Evolutionary conservation across 2,329 filamentous ascomycete species (phyloP).

Genomic region (Pseudomassariella vexata): DNA sequence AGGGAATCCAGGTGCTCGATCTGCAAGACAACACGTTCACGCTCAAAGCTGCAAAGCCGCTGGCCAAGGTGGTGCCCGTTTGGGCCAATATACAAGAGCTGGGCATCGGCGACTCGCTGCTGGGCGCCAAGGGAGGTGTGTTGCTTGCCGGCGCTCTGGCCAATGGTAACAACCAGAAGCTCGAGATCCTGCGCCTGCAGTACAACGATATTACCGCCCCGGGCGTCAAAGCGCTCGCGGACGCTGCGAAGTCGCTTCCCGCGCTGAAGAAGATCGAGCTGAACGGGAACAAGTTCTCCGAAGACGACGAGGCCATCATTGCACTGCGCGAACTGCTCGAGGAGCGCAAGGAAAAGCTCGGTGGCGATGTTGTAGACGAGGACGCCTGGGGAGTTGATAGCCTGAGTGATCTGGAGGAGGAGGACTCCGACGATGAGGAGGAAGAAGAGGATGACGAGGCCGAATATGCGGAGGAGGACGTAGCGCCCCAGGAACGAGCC

Average conservation of each 20-base stretch:
- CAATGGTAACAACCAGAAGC: slow-evolving; percentile 68
- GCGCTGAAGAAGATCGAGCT: slow-evolving; percentile 80
- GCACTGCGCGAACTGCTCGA: slow-evolving; percentile 67
- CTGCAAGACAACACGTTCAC: slow-evolving; percentile 98
- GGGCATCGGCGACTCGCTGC: slow-evolving; percentile 81
- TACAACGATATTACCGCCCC: slow-evolving; percentile 89
- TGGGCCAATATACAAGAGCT: slow-evolving; percentile 79
- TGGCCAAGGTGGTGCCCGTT: slow-evolving; percentile 66
- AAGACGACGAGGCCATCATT: slow-evolving; percentile 71
- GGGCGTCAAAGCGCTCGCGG: slow-evolving; percentile 65
- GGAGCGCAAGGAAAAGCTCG: slow-evolving; percentile 68
- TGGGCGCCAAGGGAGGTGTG: slow-evolving; percentile 71
- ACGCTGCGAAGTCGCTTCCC: slow-evolving; percentile 66
- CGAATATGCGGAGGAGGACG: slow-evolving; percentile 53
- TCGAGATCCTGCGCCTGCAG: slow-evolving; percentile 78
- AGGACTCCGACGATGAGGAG: slow-evolving; percentile 63
- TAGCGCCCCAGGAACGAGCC: slow-evolving; percentile 55
- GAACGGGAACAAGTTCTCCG: slow-evolving; percentile 91
- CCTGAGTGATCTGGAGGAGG: slow-evolving; percentile 78
- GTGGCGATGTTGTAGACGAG: slow-evolving; percentile 62
- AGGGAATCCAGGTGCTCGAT: slow-evolving; percentile 69
- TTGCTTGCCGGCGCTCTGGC: slow-evolving; percentile 68
- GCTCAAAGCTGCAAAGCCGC: slow-evolving; percentile 66
- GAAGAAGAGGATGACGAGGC: slow-evolving; percentile 64
- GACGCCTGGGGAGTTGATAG: slow-evolving; percentile 82